These are phyloP conservation scores for Aspergillus sp. DNA, from an alignment of 2,329 filamentous ascomycete genomes.

Conservation along the genomic window DNA sequence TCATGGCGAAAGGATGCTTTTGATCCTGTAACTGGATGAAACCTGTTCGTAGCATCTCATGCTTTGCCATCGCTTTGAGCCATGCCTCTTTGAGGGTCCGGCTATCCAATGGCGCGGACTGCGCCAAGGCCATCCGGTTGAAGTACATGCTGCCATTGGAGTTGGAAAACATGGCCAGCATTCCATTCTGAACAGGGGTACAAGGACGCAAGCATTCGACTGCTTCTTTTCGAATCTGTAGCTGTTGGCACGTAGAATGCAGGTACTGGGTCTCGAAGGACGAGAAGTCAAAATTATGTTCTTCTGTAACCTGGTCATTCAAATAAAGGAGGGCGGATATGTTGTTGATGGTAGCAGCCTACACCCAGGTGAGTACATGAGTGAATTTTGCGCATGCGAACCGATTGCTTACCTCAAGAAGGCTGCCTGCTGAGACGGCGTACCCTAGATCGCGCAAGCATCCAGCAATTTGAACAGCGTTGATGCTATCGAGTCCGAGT, in stretches of 20 bases:
- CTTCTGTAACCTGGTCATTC: constrained; percentile 16
- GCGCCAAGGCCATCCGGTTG: constrained; percentile 50
- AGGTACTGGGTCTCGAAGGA: constrained; percentile 42
- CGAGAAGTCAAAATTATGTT: constrained; percentile 38
- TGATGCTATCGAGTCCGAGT: constrained; percentile 87
- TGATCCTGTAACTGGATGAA: constrained; percentile 17
- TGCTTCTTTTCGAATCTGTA: constrained; percentile 20
- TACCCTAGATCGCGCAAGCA: constrained; percentile 53
- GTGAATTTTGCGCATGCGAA: constrained; percentile 5
- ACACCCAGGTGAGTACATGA: constrained; percentile 11
- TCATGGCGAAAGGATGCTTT: constrained; percentile 50
- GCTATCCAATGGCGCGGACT: constrained; percentile 19
- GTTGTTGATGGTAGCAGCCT: constrained; percentile 23
- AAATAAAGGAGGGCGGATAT: constrained; percentile 30
- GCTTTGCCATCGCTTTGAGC: constrained; percentile 18
- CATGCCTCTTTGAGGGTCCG: constrained; percentile 24
- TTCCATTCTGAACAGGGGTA: constrained; percentile 68
- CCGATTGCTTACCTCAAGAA: constrained; percentile 50
- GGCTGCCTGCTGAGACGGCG: constrained; percentile 57
- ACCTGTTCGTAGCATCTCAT: constrained; percentile 28
- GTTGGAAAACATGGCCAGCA: constrained; percentile 67
- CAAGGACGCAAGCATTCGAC: constrained; percentile 62
- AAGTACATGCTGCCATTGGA: constrained; percentile 35
- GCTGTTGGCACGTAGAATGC: constrained; percentile 19
- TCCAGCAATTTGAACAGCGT: constrained; percentile 66